Base-by-base conservation (phyloP, 441 rosid species). In the Erodium trifolium region DNA sequence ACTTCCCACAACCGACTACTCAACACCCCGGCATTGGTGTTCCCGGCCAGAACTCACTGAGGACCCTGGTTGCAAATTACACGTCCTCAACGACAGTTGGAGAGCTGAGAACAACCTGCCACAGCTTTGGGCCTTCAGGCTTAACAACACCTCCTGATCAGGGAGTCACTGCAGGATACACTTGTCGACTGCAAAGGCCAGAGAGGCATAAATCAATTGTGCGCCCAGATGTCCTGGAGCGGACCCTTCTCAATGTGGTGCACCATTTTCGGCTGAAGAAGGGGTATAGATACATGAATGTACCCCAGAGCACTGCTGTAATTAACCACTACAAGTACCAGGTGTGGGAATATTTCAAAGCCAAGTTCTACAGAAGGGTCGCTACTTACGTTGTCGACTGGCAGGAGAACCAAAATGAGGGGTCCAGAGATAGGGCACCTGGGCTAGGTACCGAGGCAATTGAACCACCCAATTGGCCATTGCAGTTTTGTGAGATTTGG, bases 281-380 rank as follows among this genome's bases (percentile, higher is more conserved):
- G 53, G 96, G 97, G 39, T 81, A 78, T 41, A 81, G 80, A 67
- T 81, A 83, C 79, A 14, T 85, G 77, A 89, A 88, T 78, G 72
- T 89, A 70, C 84, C 86, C 18, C 95, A 91, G 82, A 85, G 79
- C 79, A 81, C 73, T 31, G 92, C 85, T 6, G 72, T 85, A 53
- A 81, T 91, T 74, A 93, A 93, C 79, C 99, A 93, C 78, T 93
- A 91, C 81, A 93, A 93, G 77, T 93, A 88, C 77, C 99, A 93
- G 79, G 96, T 83, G 16, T 93, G 99, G 99, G 90, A 88, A 4
- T 81, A 87, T 2, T 93, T 91, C 69, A 85, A 85, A 75, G 84
- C 97, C 34, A 93, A 93, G 85, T 93, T 93, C 83, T 83, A 77
- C 45, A 83, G 96, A 75, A 86, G 99, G 74, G 99, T 89, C 43